Conservation (phyloP, 176 grass and related monocot species). For the Poa pratensis region DNA sequence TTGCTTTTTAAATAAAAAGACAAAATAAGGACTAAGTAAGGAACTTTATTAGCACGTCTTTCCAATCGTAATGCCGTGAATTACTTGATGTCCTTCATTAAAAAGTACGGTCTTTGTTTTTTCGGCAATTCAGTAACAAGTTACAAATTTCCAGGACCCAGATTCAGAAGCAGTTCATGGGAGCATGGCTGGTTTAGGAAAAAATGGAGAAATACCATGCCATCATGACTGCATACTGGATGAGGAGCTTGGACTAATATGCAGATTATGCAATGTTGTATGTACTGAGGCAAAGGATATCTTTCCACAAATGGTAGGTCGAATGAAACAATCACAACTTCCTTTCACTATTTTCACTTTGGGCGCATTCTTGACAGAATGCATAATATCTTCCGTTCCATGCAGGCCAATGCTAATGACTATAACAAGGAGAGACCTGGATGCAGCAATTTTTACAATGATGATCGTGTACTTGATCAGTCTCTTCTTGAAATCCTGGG, state of each 20-base stretch:
- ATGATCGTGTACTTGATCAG: conserved; percentile 45
- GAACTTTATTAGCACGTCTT: background rate
- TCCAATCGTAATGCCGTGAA: background rate
- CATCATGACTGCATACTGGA: conserved; percentile 71
- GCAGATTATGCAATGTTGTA: conserved; percentile 67
- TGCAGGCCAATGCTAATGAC: conserved; percentile 50
- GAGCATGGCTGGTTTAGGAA: conserved; percentile 37
- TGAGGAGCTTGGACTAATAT: conserved; percentile 68
- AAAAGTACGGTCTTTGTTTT: conserved; percentile 5
- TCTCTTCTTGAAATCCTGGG: conserved; percentile 41
- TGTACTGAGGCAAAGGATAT: conserved; percentile 73
- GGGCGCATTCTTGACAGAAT: conserved; percentile 11
- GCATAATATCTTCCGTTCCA: conserved; percentile 5
- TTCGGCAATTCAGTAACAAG: conserved; percentile 19
- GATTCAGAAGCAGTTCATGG: conserved; percentile 39
- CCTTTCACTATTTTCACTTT: conserved; percentile 7
- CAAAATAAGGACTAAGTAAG: background rate
- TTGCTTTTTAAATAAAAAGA: background rate
- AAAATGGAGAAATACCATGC: conserved; percentile 52
- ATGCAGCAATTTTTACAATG: background rate
- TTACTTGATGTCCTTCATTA: background rate
- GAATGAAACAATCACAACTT: background rate
- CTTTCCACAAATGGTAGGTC: conserved; percentile 72
- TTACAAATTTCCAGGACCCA: conserved; percentile 46
- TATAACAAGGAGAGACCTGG: conserved; percentile 50